A percentile compares a stretch with the other conserved stretches of the same genome.
Conservation (phyloP, 2,329 filamentous ascomycete species). For the Colletotrichum sp. region DNA sequence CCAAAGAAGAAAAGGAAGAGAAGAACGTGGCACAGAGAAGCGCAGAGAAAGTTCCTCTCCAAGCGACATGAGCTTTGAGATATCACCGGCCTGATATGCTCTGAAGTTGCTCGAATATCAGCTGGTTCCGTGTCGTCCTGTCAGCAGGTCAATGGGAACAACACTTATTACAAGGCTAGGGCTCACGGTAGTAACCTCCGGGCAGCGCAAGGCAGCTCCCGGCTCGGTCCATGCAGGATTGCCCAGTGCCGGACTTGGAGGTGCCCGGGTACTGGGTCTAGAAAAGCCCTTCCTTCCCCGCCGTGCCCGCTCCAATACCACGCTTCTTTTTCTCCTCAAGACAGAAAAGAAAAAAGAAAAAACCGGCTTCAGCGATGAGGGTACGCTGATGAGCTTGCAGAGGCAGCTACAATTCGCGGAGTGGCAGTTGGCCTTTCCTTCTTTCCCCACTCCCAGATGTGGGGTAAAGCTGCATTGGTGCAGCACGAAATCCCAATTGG, state of each 20-base stretch:
- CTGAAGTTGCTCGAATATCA: not conserved
- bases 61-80: not conserved
- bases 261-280: not conserved
- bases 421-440: not conserved
- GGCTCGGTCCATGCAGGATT: not conserved
- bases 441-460: not conserved
- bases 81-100: not conserved
- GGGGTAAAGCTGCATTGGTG: not conserved
- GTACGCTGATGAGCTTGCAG: not conserved
- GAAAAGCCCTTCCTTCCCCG: not conserved
- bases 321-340: not conserved
- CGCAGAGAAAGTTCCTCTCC: not conserved
- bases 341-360: not conserved
- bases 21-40: not conserved
- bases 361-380: not conserved
- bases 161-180: not conserved
- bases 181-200: not conserved
- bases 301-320: not conserved
- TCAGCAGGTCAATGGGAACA: not conserved
- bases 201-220: not conserved
- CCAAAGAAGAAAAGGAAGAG: not conserved
- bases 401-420: not conserved
- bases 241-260: not conserved
- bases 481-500: not conserved
- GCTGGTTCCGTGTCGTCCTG: not conserved